Conservation (phyloP, 352 stramenopile genomes). For the Phytopythium helicoides region DNA sequence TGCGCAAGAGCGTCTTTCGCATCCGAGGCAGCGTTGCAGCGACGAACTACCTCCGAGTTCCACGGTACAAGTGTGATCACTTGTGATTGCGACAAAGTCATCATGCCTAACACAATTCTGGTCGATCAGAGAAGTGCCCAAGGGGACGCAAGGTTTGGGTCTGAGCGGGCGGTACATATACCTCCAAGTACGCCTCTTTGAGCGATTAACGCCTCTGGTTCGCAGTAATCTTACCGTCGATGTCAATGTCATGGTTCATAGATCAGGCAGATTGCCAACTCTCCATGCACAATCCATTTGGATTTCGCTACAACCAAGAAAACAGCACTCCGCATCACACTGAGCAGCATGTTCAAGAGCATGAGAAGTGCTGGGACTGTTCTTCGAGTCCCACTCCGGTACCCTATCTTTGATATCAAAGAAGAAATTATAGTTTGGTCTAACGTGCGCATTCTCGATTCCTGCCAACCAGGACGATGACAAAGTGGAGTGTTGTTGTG, state of each 20-base stretch:
- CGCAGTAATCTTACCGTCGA: too few relatives aligned
- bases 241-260: too few relatives aligned
- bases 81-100: background rate
- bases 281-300: constrained; percentile 61
- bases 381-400: constrained; percentile 57
- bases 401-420: background rate
- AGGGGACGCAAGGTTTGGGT: constrained; percentile 51
- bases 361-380: constrained; percentile 58
- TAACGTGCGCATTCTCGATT: background rate
- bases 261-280: constrained; percentile 35
- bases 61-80: constrained; percentile 24
- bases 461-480: constrained; percentile 30
- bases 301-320: constrained; percentile 74
- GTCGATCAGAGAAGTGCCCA: constrained; percentile 32
- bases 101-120: background rate
- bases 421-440: background rate
- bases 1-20: constrained; percentile 80
- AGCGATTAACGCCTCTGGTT: too few relatives aligned
- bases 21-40: constrained; percentile 70
- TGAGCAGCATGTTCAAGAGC: constrained; percentile 67
- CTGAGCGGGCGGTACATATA: constrained; percentile 69
- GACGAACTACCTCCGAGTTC: constrained; percentile 74
- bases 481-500: constrained; percentile 59
- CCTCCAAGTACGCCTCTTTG: constrained; percentile 60
- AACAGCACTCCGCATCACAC: constrained; percentile 52